Conservation (phyloP, 2,329 filamentous ascomycete genomes). For the Epichloe gansuensis region DNA sequence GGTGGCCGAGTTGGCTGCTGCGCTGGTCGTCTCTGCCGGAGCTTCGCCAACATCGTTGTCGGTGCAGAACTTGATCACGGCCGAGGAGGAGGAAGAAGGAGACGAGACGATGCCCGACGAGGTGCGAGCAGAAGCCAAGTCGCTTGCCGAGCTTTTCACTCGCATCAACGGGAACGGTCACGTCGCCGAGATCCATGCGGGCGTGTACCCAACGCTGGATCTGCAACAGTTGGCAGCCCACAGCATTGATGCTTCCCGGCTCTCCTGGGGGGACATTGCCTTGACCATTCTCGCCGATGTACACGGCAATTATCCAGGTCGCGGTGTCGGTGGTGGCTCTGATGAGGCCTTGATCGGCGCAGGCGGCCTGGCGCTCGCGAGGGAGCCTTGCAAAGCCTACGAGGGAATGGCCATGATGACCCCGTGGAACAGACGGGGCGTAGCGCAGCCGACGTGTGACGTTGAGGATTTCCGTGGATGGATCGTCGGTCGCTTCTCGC, state of each 20-base stretch:
- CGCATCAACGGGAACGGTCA: constrained; percentile 24
- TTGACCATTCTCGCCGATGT: constrained; percentile 61
- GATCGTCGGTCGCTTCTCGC: constrained; percentile 59
- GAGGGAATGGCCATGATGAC: constrained; percentile 57
- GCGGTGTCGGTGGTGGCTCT: constrained; percentile 29
- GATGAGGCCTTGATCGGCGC: constrained; percentile 57
- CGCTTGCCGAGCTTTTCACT: constrained; percentile 11
- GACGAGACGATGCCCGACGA: constrained; percentile 7
- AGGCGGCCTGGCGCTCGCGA: constrained; percentile 56
- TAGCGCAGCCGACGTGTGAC: constrained; percentile 14
- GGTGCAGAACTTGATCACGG: constrained; percentile 13
- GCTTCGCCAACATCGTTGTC: constrained; percentile 56
- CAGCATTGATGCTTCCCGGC: constrained; percentile 30
- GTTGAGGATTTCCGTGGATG: constrained; percentile 37
- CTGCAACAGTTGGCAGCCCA: constrained; percentile 68
- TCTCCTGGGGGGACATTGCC: constrained; percentile 45
- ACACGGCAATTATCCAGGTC: constrained; percentile 50
- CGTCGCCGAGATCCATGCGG: constrained; percentile 58
- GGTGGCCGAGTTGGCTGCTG: constrained; percentile 9
- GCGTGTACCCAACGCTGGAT: constrained; percentile 64
- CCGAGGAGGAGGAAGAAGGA: constrained; percentile 5
- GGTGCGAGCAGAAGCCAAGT: constrained; percentile 9
- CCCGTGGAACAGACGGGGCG: constrained; percentile 34
- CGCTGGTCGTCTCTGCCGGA: constrained; percentile 48
- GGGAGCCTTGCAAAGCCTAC: constrained; percentile 64